These are phyloP conservation scores for Eudorina sp. DNA, from an alignment of 139 green algal genomes.

Conservation along the genomic window DNA sequence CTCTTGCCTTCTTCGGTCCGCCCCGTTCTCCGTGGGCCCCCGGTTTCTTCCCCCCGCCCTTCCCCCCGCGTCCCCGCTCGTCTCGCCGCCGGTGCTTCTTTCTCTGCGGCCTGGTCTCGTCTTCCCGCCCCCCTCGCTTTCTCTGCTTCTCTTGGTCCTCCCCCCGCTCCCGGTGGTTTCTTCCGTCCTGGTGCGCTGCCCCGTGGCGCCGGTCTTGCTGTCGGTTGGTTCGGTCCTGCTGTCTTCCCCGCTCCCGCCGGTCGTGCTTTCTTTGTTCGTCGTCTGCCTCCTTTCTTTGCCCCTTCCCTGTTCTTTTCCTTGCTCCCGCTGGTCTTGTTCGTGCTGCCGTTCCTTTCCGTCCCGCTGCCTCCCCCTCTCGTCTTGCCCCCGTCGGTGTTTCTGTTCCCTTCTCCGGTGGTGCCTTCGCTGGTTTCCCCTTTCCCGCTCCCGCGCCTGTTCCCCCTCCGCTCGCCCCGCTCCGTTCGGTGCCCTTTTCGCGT, in stretches of 20 bases:
- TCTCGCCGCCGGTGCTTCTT: not conserved
- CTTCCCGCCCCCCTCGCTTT: not conserved
- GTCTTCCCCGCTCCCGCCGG: not conserved
- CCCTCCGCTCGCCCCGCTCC: not conserved
- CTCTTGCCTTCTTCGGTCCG: not conserved
- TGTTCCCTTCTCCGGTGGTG: not conserved
- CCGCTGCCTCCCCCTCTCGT: not conserved
- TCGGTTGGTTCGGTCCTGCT: not conserved
- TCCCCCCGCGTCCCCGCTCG: not conserved
- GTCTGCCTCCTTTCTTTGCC: not conserved
- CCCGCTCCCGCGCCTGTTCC: not conserved
- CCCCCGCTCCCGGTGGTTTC: not conserved
- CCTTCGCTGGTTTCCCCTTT: not conserved
- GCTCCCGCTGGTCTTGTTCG: not conserved
- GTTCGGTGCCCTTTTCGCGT: not conserved
- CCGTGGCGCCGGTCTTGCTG: not conserved
- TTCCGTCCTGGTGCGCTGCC: not conserved
- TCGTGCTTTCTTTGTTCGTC: not conserved
- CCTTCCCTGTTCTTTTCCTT: not conserved
- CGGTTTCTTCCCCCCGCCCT: not conserved
- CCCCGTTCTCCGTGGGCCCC: not conserved
- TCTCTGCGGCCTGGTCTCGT: not conserved
- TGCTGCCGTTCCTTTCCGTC: not conserved
- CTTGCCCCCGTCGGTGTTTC: not conserved
- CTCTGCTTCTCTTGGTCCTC: not conserved